Percentiles rank a stretch among this genome's conserved stretches.
Evolutionary conservation across 106 monocot species (phyloP).

Genomic region (Dendrobium catenatum): DNA sequence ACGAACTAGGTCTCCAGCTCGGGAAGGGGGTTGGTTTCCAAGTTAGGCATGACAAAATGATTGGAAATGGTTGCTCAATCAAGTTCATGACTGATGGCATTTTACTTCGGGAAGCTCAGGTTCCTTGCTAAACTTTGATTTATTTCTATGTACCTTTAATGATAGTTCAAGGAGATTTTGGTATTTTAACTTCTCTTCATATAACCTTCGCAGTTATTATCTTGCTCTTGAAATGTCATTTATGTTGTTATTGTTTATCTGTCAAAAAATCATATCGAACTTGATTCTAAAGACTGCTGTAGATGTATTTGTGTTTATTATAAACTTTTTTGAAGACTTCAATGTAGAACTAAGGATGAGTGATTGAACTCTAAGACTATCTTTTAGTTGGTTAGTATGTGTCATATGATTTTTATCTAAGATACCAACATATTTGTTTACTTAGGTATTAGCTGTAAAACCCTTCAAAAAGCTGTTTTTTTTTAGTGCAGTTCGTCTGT

Average conservation of each 20-base stretch:
- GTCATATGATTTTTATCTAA: too few relatives aligned
- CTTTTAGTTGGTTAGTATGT: not conserved
- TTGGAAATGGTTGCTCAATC: constrained; percentile 65
- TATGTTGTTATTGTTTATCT: not conserved
- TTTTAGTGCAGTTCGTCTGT: too few relatives aligned
- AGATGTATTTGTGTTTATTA: not conserved
- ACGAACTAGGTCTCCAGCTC: constrained; percentile 62
- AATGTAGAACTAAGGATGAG: not conserved
- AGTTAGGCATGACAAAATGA: constrained; percentile 90
- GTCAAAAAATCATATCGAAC: not conserved
- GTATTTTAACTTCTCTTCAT: not conserved
- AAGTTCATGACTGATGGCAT: constrained; percentile 99
- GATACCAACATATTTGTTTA: too few relatives aligned
- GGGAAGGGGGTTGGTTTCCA: constrained; percentile 95
- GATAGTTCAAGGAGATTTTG: not conserved
- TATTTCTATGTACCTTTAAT: not conserved
- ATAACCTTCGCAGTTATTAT: not conserved
- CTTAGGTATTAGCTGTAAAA: too few relatives aligned
- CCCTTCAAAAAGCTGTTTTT: too few relatives aligned
- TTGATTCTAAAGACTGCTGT: not conserved
- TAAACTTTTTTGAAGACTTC: not conserved
- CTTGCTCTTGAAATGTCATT: not conserved
- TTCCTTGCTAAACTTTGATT: constrained; percentile 8
- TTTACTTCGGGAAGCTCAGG: constrained; percentile 95
- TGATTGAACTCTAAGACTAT: not conserved